A percentile compares a stretch with the other conserved stretches of the same genome.
Conservation (phyloP, 306 rosid species). For the Cucumis hystrix region DNA sequence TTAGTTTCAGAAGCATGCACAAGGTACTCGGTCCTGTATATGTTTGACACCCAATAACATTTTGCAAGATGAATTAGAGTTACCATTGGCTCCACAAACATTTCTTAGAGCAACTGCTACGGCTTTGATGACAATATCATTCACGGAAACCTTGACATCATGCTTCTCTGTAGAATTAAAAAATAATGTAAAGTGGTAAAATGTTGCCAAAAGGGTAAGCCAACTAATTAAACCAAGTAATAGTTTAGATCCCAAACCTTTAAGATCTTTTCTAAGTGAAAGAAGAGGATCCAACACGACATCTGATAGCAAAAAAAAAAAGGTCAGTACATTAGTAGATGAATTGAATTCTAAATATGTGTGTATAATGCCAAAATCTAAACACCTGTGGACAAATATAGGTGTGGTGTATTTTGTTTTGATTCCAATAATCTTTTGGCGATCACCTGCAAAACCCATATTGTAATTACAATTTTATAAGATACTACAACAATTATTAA, state of each 20-base stretch:
- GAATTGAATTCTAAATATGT: constrained; percentile 2
- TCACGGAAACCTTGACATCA: constrained; percentile 91
- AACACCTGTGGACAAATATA: constrained; percentile 80
- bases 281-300: constrained; percentile 85
- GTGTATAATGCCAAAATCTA: constrained; percentile 5
- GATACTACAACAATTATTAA: neutral
- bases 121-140: constrained; percentile 90
- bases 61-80: constrained; percentile 4
- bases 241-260: constrained; percentile 36
- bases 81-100: constrained; percentile 92
- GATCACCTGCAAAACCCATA: constrained; percentile 49
- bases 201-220: constrained; percentile 5
- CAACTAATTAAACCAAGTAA: constrained; percentile 4
- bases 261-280: constrained; percentile 79
- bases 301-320: constrained; percentile 27
- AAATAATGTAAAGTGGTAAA: constrained; percentile 14
- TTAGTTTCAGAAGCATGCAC: neutral
- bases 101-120: constrained; percentile 84
- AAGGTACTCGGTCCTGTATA: no score
- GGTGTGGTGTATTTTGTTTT: constrained; percentile 77
- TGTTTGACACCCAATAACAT: no score
- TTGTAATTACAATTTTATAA: constrained; percentile 3
- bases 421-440: constrained; percentile 89
- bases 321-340: constrained; percentile 14
- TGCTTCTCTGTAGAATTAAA: constrained; percentile 66